Conservation (phyloP, 2,329 filamentous ascomycete genomes). For the Fusarium phyllophilum region DNA sequence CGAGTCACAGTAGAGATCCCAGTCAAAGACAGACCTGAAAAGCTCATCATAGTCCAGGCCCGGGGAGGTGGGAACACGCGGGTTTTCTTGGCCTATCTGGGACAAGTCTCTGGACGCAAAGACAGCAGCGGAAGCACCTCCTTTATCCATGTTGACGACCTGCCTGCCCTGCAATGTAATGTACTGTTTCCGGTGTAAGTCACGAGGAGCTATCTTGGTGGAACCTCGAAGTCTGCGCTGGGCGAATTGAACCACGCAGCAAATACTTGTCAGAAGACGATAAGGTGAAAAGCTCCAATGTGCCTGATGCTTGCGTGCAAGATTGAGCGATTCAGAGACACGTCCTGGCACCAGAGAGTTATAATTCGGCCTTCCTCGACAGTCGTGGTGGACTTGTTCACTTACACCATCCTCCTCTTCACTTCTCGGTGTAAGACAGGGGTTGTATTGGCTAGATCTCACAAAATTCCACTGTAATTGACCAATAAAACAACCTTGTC, state of each 20-base stretch:
- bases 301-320: slow-evolving; percentile 52
- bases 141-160: slow-evolving; percentile 51
- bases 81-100: slow-evolving; percentile 51
- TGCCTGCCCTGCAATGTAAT: slow-evolving; percentile 36
- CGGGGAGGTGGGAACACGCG: slow-evolving; percentile 50
- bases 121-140: slow-evolving; percentile 28
- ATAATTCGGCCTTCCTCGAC: slow-evolving; percentile 52
- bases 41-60: slow-evolving; percentile 48
- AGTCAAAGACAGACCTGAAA: slow-evolving; percentile 53
- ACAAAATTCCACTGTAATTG: slow-evolving; percentile 26
- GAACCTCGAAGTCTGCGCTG: slow-evolving; percentile 52
- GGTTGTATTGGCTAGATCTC: slow-evolving; percentile 43
- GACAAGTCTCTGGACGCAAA: slow-evolving; percentile 47
- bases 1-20: slow-evolving; percentile 49
- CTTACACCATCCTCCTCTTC: slow-evolving; percentile 51
- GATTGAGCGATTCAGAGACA: slow-evolving; percentile 53
- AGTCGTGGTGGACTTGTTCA: slow-evolving; percentile 49
- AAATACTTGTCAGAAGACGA: slow-evolving; percentile 51
- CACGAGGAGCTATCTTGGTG: slow-evolving; percentile 52
- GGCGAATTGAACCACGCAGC: slow-evolving; percentile 52
- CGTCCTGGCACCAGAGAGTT: slow-evolving; percentile 52
- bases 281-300: slow-evolving; percentile 54
- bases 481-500: slow-evolving; percentile 46
- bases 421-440: slow-evolving; percentile 29
- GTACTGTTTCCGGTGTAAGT: slow-evolving; percentile 50